phyloP scores from a whole-genome alignment of 2,329 filamentous ascomycete genomes.

The Arthrobotrys pseudoclavata region DNA sequence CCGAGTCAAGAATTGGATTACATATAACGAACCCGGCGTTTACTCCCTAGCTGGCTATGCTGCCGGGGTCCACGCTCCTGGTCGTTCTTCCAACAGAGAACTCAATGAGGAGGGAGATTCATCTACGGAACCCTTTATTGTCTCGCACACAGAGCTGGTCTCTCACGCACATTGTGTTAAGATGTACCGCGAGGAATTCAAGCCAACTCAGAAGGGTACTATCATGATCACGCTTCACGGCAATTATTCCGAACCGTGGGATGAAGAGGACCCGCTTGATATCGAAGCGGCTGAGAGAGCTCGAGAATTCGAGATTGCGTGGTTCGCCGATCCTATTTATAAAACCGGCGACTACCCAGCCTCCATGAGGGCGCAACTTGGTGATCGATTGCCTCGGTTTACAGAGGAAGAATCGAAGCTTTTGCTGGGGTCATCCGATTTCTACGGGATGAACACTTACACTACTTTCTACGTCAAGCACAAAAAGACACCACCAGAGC shows the following conservation, averaged over 20 bases:
- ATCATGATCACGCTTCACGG: constrained; percentile 68
- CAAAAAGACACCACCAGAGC: constrained; percentile 65
- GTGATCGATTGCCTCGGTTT: constrained; percentile 66
- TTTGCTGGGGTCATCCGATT: constrained; percentile 66
- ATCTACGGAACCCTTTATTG: constrained; percentile 66
- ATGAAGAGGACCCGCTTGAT: constrained; percentile 65
- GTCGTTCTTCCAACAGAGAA: constrained; percentile 64
- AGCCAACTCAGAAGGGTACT: constrained; percentile 65
- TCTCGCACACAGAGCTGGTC: constrained; percentile 67
- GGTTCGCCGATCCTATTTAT: constrained; percentile 67
- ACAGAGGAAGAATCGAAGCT: constrained; percentile 67
- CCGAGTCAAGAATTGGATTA: constrained; percentile 74
- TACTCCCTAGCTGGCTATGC: constrained; percentile 66
- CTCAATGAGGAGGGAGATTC: constrained; percentile 65
- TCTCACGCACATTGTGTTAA: constrained; percentile 66
- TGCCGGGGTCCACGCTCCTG: constrained; percentile 65
- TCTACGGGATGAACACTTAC: constrained; percentile 69
- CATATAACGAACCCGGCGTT: constrained; percentile 65
- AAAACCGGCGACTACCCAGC: constrained; percentile 67
- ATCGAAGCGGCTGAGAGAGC: constrained; percentile 66
- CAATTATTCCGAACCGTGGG: constrained; percentile 68
- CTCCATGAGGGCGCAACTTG: constrained; percentile 67
- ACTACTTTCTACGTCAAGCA: constrained; percentile 67
- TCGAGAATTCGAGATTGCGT: constrained; percentile 67
- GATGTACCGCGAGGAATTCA: constrained; percentile 67